Evolutionary conservation across 768 basidiomycete species (phyloP), one percentile per base, ranked within the genome.

Genomic region (Hericium coralloides): DNA sequence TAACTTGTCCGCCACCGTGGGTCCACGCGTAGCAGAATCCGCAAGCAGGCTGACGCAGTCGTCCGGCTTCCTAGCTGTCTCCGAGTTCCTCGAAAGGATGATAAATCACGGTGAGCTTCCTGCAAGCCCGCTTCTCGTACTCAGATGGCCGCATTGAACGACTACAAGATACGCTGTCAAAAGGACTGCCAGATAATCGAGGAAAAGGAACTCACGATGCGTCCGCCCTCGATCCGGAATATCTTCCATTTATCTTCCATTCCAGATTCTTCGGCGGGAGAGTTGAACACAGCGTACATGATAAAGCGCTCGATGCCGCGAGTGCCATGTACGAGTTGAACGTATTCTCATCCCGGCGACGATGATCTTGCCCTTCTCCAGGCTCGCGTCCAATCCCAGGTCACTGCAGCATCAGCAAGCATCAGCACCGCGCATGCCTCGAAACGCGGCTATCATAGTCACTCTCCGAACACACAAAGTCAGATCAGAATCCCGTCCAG

Each of bases 301-400:
- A 65, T 17, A 26, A 58, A 65, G 49, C 64, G 60, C 8, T 64
- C 65, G 12, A 63, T 56, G 49, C 65, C 17, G 22, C n/a, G 4
- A 58, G 58, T 18, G 61, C 49, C 18, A 62, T 65, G 41, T 45
- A 65, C 8, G 62, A 56, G 12, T 61, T 12, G 3, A 20, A 41
- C 18, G 54, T 48, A 15, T 56, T 56, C 31, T 64, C 65, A 3
- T 51, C 47, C 64, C 64, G 2, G 48, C 60, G 15, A 66, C 47
- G 4, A 52, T 38, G 15, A 65, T 58, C 18, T 60, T 61, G 12
- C 59, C 58, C 15, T 57, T 56, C 25, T 20, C 20, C 41, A 63
- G 9, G 48, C 31, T 31, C 31, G 31, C 31, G 31, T 66, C 58
- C 18, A 62, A 58, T 2, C 55, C 45, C 1, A 56, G 3, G 14